phyloP scores from a whole-genome alignment of 768 basidiomycete genomes.

The Mrakia gelida region DNA sequence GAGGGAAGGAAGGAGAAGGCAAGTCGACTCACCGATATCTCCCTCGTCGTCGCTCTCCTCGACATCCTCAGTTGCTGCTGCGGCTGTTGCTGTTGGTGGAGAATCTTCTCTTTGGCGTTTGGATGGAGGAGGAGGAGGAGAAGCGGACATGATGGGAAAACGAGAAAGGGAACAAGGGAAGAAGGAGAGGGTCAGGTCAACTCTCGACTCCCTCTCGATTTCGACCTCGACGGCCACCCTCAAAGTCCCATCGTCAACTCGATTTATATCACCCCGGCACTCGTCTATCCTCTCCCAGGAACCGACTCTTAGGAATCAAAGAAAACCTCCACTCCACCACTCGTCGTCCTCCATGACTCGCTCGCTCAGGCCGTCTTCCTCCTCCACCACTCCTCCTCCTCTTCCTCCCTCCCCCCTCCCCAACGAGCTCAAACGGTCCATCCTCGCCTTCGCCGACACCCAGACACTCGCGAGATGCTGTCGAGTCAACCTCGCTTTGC shows the following conservation, averaged over 20 bases:
- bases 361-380: too few species aligned
- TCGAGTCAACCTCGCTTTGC: background rate
- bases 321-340: too few species aligned
- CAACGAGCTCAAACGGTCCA: background rate
- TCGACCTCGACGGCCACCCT: too few species aligned
- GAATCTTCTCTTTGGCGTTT: slow-evolving; percentile 11
- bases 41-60: slow-evolving; percentile 19
- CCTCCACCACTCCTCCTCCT: too few species aligned
- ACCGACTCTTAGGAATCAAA: too few species aligned
- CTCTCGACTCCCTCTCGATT: too few species aligned
- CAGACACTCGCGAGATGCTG: background rate
- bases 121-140: background rate
- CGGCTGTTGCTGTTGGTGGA: background rate
- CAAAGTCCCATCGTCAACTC: too few species aligned
- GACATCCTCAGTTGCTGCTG: background rate
- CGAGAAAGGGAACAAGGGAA: background rate
- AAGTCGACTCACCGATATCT: too few species aligned
- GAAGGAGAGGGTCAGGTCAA: too few species aligned
- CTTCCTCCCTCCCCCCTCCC: background rate
- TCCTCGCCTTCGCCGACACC: background rate
- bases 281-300: too few species aligned
- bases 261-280: too few species aligned
- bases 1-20: background rate
- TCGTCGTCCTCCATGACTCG: too few species aligned
- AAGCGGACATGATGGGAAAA: slow-evolving; percentile 15